Conservation (phyloP, 2,329 filamentous ascomycete genomes). For the Aspergillus amoenus region DNA sequence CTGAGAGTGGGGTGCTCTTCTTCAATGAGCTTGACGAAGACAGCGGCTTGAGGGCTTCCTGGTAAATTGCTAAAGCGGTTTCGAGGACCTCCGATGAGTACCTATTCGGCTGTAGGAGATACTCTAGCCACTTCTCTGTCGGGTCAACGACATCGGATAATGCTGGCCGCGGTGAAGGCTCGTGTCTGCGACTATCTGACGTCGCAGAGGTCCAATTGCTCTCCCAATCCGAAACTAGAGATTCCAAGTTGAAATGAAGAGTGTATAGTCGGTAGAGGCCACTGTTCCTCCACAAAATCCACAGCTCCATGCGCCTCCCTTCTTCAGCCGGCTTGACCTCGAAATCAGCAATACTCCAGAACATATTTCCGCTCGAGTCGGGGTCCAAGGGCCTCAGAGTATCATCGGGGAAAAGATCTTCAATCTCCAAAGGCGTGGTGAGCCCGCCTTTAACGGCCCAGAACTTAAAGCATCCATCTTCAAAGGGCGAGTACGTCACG, state of each 20-base stretch:
- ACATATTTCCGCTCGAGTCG: constrained; percentile 64
- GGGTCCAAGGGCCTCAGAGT: constrained; percentile 65
- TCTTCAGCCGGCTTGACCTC: constrained; percentile 56
- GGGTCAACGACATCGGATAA: constrained; percentile 66
- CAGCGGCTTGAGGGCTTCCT: constrained; percentile 57
- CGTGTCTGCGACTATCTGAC: constrained; percentile 56
- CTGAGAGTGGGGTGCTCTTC: constrained; percentile 61
- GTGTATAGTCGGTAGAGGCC: constrained; percentile 73
- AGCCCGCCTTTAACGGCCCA: constrained; percentile 71
- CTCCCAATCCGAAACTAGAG: constrained; percentile 62
- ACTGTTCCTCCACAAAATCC: constrained; percentile 84
- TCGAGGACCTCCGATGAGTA: constrained; percentile 80
- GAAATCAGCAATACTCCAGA: constrained; percentile 81
- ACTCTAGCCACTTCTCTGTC: constrained; percentile 81
- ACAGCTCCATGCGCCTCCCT: constrained; percentile 61
- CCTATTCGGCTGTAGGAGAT: constrained; percentile 77
- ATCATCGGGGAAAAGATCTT: constrained; percentile 67
- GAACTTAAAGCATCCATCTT: constrained; percentile 89
- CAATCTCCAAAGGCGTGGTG: constrained; percentile 59
- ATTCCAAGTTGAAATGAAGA: constrained; percentile 69
- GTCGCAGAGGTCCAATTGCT: constrained; percentile 70
- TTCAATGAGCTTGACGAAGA: constrained; percentile 43
- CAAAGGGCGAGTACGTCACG: constrained; percentile 83
- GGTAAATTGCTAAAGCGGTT: constrained; percentile 78
- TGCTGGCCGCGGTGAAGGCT: constrained; percentile 58